Evolutionary conservation across 164 flowering plant species (phyloP).

Genomic region (Akebia trifoliata): DNA sequence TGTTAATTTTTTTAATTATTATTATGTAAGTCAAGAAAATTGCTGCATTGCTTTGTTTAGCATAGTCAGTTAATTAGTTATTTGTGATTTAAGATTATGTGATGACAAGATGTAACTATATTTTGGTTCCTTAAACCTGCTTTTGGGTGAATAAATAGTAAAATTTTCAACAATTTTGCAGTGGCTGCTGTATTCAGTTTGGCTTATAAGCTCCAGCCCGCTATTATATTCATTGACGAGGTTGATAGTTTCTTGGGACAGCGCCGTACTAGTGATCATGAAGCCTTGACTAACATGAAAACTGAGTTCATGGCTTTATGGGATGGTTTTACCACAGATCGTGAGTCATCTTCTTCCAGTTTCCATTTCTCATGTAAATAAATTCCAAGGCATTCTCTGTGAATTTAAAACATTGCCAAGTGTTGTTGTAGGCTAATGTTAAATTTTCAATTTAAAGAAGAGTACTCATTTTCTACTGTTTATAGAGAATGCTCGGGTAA

Average conservation of each 20-base stretch:
- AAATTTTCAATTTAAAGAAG: neutral
- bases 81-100: too few relatives aligned
- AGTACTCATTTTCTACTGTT: constrained; percentile 6
- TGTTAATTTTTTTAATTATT: too few relatives aligned
- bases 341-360: constrained; percentile 39
- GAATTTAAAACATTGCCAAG: too few relatives aligned
- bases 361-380: too few relatives aligned
- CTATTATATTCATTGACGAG: constrained; percentile 81
- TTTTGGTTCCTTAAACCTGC: neutral
- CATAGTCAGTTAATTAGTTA: too few relatives aligned
- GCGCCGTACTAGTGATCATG: constrained; percentile 62
- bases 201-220: constrained; percentile 80
- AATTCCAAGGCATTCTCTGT: too few relatives aligned
- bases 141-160: constrained; percentile 3
- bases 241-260: constrained; percentile 76
- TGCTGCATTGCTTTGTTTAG: too few relatives aligned
- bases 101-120: neutral
- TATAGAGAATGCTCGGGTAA: constrained; percentile 83
- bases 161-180: constrained; percentile 27
- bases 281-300: constrained; percentile 62
- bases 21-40: too few relatives aligned
- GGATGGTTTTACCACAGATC: constrained; percentile 85
- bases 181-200: constrained; percentile 74
- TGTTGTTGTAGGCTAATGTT: too few relatives aligned
- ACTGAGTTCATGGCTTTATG: constrained; percentile 86